Evolutionary conservation across 441 rosid genomes (phyloP), one percentile per base, ranked within the genome.

Genomic region (Geranium incanum): DNA sequence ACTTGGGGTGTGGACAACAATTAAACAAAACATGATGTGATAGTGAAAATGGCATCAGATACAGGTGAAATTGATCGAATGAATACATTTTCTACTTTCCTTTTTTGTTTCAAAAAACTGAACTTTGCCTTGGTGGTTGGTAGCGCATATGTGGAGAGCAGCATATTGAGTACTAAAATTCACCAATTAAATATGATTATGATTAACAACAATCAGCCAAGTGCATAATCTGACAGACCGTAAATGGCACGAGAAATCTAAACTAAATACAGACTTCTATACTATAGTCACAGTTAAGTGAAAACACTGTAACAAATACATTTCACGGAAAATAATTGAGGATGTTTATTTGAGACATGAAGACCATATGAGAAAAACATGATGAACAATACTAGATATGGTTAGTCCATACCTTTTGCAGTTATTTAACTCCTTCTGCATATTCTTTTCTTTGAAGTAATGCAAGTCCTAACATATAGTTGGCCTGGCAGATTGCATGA

Each of bases 391-490:
- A 45, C 52, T 45, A 45, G 15, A 11, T 45, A 45, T 45, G 15
- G 67, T 41, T 52, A 76, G 13, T 41, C 1, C 78, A 70, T 83
- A 91, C 95, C 78, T 83, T 89, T 77, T 84, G 88, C 86, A 94
- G 78, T 77, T 84, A 86, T 74, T 81, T 90, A 73, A 84, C 83
- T 69, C 97, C 98, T 67, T 75, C 83, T n/a, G 83, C 36, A 75
- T 81, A 85, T 68, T 86, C 82, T 41, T 73, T 43, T 74, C 52
- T 86, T 78, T 86, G 78, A 50, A 91, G 82, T 75, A 90, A 84
- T n/a, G 92, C 87, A 68, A 85, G 95, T 74, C 98, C 98, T 73
- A 91, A 77, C 92, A 88, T 83, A 80, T 91, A 89, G 76, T 88
- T 92, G 52, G 85, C 96, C 98, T 94, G 82, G 68, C 73, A 81